A percentile compares a stretch with the other conserved stretches of the same genome.
phyloP scores from a whole-genome alignment of 2,329 filamentous ascomycete species.

The Blastomyces parvus region DNA sequence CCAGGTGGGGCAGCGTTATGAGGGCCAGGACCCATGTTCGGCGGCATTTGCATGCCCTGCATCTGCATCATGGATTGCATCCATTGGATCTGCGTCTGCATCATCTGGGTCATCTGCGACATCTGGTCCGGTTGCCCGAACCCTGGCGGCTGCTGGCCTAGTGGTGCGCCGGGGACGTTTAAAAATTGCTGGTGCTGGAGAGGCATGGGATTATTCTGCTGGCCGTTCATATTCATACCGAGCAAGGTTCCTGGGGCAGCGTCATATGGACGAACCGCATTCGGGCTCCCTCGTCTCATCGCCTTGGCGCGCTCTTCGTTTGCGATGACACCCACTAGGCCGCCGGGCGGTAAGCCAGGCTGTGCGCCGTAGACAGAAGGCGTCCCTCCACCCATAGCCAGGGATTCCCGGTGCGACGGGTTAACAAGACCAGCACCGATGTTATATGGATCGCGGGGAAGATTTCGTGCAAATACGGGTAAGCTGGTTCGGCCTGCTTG shows the following conservation, averaged over 20 bases:
- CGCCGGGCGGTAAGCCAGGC: slow-evolving; percentile 55
- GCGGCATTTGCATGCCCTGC: slow-evolving; percentile 45
- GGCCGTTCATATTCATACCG: slow-evolving; percentile 13
- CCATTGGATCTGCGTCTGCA: slow-evolving; percentile 92
- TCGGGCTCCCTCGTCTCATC: slow-evolving; percentile 68
- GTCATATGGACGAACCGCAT: slow-evolving; percentile 43
- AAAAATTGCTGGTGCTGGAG: slow-evolving; percentile 2
- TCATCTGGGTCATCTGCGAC: slow-evolving; percentile 75
- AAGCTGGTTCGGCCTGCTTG: slow-evolving; percentile 44
- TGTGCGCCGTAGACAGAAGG: slow-evolving; percentile 34
- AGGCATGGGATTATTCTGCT: background rate
- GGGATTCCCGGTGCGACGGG: slow-evolving; percentile 61
- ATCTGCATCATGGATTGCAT: slow-evolving; percentile 61
- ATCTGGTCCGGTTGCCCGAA: slow-evolving; percentile 65
- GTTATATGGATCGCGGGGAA: slow-evolving; percentile 72
- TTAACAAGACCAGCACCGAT: slow-evolving; percentile 68
- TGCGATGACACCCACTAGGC: slow-evolving; percentile 79
- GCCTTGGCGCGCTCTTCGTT: slow-evolving; percentile 72
- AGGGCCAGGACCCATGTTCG: background rate
- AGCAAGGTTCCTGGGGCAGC: slow-evolving; percentile 25
- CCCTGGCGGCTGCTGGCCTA: slow-evolving; percentile 21
- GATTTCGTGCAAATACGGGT: slow-evolving; percentile 70
- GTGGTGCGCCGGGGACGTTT: slow-evolving; percentile 10
- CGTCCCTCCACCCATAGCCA: slow-evolving; percentile 56
- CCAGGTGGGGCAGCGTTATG: background rate